Conservation (phyloP, 2,329 filamentous ascomycete genomes). For the Fonsecaea nubica region DNA sequence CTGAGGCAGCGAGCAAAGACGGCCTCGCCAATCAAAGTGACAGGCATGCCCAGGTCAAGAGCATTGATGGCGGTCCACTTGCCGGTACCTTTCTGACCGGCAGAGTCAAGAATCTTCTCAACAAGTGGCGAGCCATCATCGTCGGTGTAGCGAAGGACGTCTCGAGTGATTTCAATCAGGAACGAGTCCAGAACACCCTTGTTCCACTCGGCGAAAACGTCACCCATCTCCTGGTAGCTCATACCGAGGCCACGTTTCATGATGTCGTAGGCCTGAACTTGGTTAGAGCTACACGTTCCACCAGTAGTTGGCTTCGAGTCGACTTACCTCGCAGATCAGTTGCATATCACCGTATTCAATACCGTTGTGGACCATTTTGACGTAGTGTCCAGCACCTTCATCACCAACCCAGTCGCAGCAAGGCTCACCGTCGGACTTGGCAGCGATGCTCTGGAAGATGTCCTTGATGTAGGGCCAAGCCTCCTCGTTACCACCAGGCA, state of each 20-base stretch:
- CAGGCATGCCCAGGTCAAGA: conserved; percentile 96
- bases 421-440: conserved; percentile 95
- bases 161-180: conserved; percentile 98
- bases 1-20: conserved; percentile 95
- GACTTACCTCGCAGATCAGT: conserved; percentile 91
- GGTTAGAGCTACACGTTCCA: not conserved
- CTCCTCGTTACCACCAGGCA: conserved; percentile 98
- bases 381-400: conserved; percentile 99
- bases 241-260: conserved; percentile 97
- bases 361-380: conserved; percentile 99
- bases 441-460: conserved; percentile 95
- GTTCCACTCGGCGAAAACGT: conserved; percentile 96
- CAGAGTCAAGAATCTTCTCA: conserved; percentile 98
- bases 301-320: not conserved
- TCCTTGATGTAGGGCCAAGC: conserved; percentile 99
- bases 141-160: conserved; percentile 98
- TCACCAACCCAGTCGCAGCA: conserved; percentile 99
- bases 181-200: conserved; percentile 98
- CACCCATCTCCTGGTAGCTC: conserved; percentile 90
- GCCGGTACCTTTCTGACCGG: conserved; percentile 98
- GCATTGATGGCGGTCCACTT: conserved; percentile 99
- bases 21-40: conserved; percentile 96
- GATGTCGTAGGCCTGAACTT: conserved; percentile 91
- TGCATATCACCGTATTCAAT: conserved; percentile 99
- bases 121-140: conserved; percentile 88